Conservation (phyloP, 257 asterid genomes). For the Primulina tabacum region DNA sequence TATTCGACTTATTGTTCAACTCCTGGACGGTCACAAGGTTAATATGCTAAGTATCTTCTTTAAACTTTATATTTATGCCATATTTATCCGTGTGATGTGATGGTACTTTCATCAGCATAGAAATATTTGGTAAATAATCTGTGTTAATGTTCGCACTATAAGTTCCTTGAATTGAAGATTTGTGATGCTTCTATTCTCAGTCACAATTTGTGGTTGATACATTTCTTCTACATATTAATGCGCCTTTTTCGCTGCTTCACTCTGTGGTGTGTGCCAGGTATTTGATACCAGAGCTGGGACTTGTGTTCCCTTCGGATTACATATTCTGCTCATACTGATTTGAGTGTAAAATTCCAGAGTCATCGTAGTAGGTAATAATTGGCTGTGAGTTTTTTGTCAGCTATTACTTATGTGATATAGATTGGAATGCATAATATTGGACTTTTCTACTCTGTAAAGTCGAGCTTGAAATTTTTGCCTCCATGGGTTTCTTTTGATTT, state of each 20-base stretch:
- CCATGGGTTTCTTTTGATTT: not conserved
- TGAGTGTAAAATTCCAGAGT: slow-evolving; percentile 91
- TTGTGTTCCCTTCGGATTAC: slow-evolving; percentile 85
- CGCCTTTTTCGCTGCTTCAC: slow-evolving; percentile 20
- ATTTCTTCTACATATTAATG: not conserved
- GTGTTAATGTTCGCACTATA: slow-evolving; percentile 8
- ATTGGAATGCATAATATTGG: slow-evolving; percentile 16
- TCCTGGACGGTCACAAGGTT: not conserved
- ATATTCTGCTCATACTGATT: slow-evolving; percentile 92
- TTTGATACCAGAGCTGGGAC: slow-evolving; percentile 86
- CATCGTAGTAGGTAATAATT: slow-evolving; percentile 69
- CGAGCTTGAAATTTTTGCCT: slow-evolving; percentile 9
- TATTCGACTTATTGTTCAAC: not conserved
- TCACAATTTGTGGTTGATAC: slow-evolving; percentile 1
- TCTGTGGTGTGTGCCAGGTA: slow-evolving; percentile 47
- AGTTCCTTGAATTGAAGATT: slow-evolving; percentile 8
- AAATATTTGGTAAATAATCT: slow-evolving; percentile 1
- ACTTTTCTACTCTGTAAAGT: not conserved
- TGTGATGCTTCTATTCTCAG: slow-evolving; percentile 8
- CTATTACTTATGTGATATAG: not conserved
- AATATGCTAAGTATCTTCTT: not conserved
- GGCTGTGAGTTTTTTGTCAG: slow-evolving; percentile 4
- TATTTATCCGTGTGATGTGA: not conserved
- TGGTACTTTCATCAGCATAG: slow-evolving; percentile 1
- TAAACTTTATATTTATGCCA: slow-evolving; percentile 3